Evolutionary conservation across 768 basidiomycete genomes (phyloP).

Genomic region (Tulasnella sp.): DNA sequence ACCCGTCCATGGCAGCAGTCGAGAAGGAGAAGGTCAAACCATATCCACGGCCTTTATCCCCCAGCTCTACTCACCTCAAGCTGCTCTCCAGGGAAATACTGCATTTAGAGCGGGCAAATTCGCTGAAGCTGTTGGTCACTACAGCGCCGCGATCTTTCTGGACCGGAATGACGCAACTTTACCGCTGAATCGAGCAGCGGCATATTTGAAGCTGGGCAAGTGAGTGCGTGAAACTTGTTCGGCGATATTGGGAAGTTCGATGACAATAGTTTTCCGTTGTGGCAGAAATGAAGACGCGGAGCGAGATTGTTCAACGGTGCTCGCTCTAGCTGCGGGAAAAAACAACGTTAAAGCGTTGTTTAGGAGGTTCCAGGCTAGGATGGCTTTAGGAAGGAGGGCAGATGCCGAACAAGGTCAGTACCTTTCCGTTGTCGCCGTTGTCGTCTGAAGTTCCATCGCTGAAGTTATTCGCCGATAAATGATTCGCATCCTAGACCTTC

Average conservation of each 20-base stretch:
- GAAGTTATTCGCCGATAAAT: neutral
- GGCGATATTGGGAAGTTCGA: neutral
- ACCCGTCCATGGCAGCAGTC: neutral
- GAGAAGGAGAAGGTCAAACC: conserved; percentile 11
- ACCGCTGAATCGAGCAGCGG: conserved; percentile 79
- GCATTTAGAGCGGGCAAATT: conserved; percentile 78
- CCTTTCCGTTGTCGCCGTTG: neutral
- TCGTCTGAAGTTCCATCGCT: neutral
- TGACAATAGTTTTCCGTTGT: neutral
- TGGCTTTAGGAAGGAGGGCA: conserved; percentile 38
- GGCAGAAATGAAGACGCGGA: conserved; percentile 66
- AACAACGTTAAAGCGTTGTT: conserved; percentile 72
- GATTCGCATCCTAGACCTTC: conserved; percentile 56
- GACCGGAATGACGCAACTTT: conserved; percentile 64
- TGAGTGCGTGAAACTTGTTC: conserved; percentile 35
- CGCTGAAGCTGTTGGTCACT: conserved; percentile 71
- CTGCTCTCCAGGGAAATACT: conserved; percentile 55
- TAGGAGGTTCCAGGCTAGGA: conserved; percentile 61
- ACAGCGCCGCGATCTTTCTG: conserved; percentile 65
- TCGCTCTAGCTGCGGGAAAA: conserved; percentile 33
- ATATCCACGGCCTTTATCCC: neutral
- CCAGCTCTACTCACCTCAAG: neutral
- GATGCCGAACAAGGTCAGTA: conserved; percentile 54
- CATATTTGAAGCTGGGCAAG: conserved; percentile 93
- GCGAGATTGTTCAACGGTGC: conserved; percentile 60